These are phyloP conservation scores for Malbranchea cinnamomea DNA, from an alignment of 2,329 filamentous ascomycete species.

Conservation along the genomic window DNA sequence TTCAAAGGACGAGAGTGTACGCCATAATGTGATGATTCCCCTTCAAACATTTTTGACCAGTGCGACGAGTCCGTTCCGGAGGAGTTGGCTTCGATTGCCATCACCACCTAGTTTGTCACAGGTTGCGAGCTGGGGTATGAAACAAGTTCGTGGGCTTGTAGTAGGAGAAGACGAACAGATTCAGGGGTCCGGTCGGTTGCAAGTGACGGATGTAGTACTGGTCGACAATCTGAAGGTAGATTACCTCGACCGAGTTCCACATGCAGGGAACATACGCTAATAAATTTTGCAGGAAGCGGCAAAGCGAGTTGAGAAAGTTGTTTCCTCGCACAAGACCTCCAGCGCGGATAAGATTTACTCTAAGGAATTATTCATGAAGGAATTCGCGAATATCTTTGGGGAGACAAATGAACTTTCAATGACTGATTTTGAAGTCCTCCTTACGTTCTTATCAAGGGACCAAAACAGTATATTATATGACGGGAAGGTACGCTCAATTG, in stretches of 20 bases:
- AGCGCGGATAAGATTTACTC: constrained; percentile 54
- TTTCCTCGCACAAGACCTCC: constrained; percentile 29
- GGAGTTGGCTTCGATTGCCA: constrained; percentile 43
- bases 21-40: constrained; percentile 53
- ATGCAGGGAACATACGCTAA: no score
- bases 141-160: constrained; percentile 47
- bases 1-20: constrained; percentile 50
- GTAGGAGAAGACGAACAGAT: constrained; percentile 28
- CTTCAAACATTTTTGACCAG: constrained; percentile 51
- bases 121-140: constrained; percentile 60
- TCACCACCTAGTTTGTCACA: constrained; percentile 46
- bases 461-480: constrained; percentile 37
- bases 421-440: constrained; percentile 52
- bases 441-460: constrained; percentile 56
- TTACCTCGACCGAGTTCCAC: neutral
- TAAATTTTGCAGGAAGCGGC: constrained; percentile 37
- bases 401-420: constrained; percentile 39
- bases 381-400: constrained; percentile 40
- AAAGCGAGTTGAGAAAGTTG: constrained; percentile 37
- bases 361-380: constrained; percentile 46
- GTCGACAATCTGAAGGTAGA: constrained; percentile 43
- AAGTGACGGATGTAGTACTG: constrained; percentile 30
- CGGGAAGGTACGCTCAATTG: constrained; percentile 22
- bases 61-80: constrained; percentile 56
- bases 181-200: constrained; percentile 20